Base-by-base conservation (phyloP, 345 rosid genomes). In the Microcos paniculata region DNA sequence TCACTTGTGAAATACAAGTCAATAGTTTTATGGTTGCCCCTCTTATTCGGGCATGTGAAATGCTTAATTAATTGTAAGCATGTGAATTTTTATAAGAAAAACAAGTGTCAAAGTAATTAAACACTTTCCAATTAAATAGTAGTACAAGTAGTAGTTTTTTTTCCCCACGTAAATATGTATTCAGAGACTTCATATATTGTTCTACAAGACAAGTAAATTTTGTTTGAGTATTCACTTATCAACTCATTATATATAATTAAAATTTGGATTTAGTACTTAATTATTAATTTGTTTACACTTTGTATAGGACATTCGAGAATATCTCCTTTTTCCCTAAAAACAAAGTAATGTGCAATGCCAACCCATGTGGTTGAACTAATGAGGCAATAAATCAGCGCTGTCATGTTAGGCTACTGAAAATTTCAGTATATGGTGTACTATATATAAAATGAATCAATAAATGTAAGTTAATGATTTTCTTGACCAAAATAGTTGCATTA, bases 81-180 rank as follows among this genome's bases (percentile, higher is more conserved):
- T 61, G 52, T 62, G 76, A 70, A 46, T 63, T 59, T 70, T 57
- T 49, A 56, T 52, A 79, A 56, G 55, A 35, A 28, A 42, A 51
- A 42, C n/a, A 7, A 28, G 49, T 55, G 46, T 35, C 24, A 19
- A 0, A 8, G 31, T n/a, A 56, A 63, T 62, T 33, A 70, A 77
- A 70, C 30, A 7, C 43, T 35, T 33, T 18, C 43, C 24, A 43
- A 73, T 70, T 3, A 33, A 55, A n/a, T n/a, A n/a, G n/a, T n/a
- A 35, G 40, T 35, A 35, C 6, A n/a, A 35, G 40, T 35, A 35
- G 40, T 35, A 35, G 40, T 35, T 2, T 35, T 35, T 35, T 35
- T 35, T 35, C 2, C 40, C 38, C 38, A 3, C 6, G 4, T 35
- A n/a, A n/a, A n/a, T 2, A 35, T 35, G 40, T 35, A 35, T 35